Evolutionary conservation across 139 green algal genomes (phyloP).

Genomic region (Choricystis sp.): DNA sequence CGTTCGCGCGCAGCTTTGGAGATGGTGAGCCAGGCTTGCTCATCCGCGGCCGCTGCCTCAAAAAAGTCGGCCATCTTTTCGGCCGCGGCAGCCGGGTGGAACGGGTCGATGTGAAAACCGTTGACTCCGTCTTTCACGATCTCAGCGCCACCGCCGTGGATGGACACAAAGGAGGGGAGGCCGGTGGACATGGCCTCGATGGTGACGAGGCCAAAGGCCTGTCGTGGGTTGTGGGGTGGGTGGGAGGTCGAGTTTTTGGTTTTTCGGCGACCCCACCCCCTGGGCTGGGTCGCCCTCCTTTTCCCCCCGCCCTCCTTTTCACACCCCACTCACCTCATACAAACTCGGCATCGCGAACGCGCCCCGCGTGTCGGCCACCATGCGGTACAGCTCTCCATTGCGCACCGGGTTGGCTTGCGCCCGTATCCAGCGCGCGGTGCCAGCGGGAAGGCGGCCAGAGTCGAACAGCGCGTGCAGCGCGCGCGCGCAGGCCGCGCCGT

Average conservation of each 20-base stretch:
- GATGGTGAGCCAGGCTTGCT: conserved; percentile 29
- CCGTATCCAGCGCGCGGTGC: conserved; percentile 27
- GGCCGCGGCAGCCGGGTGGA: conserved; percentile 33
- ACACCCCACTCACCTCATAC: conserved; percentile 26
- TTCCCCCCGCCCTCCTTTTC: no score
- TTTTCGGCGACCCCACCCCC: no score
- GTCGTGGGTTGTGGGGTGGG: conserved; percentile 10
- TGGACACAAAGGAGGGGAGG: conserved; percentile 58
- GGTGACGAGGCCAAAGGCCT: conserved; percentile 66
- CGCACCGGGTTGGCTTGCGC: conserved; percentile 38
- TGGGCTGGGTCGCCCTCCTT: neutral
- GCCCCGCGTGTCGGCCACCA: conserved; percentile 49
- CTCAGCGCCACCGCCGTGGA: conserved; percentile 41
- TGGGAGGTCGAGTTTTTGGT: no score
- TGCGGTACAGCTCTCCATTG: conserved; percentile 60
- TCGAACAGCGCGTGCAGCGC: conserved; percentile 57
- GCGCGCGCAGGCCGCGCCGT: conserved; percentile 49
- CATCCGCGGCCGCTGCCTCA: conserved; percentile 29
- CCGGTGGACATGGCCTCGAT: conserved; percentile 66
- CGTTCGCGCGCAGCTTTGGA: conserved; percentile 19
- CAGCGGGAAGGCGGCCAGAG: neutral
- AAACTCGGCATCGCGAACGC: conserved; percentile 61
- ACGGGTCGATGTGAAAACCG: conserved; percentile 69
- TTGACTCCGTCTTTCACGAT: conserved; percentile 45
- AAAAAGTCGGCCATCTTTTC: conserved; percentile 66